Base-by-base conservation (phyloP, 176 grass and related monocot species). In the Paspalum notatum region DNA sequence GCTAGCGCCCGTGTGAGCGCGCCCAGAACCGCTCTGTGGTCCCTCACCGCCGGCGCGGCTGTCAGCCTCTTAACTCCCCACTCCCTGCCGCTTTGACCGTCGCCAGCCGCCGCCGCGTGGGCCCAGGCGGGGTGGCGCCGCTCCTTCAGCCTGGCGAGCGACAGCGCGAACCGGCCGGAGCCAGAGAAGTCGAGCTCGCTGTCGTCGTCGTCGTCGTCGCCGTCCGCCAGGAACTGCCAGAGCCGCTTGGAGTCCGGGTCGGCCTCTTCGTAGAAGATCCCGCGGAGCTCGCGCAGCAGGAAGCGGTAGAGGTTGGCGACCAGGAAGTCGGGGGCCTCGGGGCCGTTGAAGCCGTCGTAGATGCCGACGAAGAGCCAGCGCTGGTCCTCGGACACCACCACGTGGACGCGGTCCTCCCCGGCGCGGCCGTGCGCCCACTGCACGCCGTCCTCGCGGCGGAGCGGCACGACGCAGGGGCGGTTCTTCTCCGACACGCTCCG, bases 271-370 rank as follows among this genome's bases (percentile, higher is more conserved):
- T 93, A 97, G 81, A 97, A 97, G 50, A 97, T 91, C 37, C 91
- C 94, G 0, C 87, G 87, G 41, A 97, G 87, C 72, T 94, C 83
- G 58, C 75, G 79, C 54, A 91, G 81, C 16, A 97, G 72, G 75
- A 79, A 85, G 63, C 83, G 91, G 79, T 92, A 97, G 68, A 97
- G 89, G 76, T 92, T 88, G 41, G 86, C 80, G 53, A 94, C 91
- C 20, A 97, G 85, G 85, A 97, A 97, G 72, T 97, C 94, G 15
- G 91, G 89, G 10, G 94, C 94, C 69, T 97, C 94, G 27, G 94
- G 91, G 7, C 94, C 91, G 18, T 94, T 97, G 87, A 97, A 97
- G 42, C 94, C 94, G 62, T 97, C 91, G 75, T 97, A 97, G 86
- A 97, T 97, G 50, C 94, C 91, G 68, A 97, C 89, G 54, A 97